These are phyloP conservation scores for Aspergillus viridinutans DNA, from an alignment of 2,329 filamentous ascomycete species.

Conservation along the genomic window DNA sequence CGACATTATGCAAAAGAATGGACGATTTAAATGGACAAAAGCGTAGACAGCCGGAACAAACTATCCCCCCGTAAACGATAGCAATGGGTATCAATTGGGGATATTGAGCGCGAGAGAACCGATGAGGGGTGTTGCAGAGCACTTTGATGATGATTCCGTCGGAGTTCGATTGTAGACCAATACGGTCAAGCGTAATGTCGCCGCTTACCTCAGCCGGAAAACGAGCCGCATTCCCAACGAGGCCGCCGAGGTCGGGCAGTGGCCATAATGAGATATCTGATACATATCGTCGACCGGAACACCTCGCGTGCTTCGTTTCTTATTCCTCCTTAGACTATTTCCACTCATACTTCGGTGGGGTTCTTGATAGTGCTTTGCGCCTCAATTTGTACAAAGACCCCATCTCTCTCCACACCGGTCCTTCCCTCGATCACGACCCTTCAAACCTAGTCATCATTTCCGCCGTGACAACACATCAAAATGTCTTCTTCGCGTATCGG, in stretches of 20 bases:
- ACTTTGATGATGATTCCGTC: constrained; percentile 3
- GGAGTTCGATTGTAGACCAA: constrained; percentile 15
- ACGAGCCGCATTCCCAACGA: constrained; percentile 14
- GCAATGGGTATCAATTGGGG: constrained; percentile 11
- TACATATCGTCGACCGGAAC: background rate
- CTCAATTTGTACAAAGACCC: background rate
- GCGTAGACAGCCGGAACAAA: constrained; percentile 6
- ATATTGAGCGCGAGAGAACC: constrained; percentile 1
- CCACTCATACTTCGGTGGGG: background rate
- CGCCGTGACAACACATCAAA: constrained; percentile 9
- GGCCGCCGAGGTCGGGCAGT: constrained; percentile 16
- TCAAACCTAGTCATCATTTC: constrained; percentile 9
- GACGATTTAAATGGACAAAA: constrained; percentile 1
- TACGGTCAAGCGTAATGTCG: constrained; percentile 22
- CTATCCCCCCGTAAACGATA: constrained; percentile 13
- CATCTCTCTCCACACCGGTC: background rate
- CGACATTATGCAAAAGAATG: constrained; percentile 60
- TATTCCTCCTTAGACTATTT: constrained; percentile 8
- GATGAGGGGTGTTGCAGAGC: constrained; percentile 1
- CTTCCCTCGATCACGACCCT: constrained; percentile 4
- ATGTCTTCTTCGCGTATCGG: constrained; percentile 56
- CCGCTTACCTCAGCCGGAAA: constrained; percentile 29
- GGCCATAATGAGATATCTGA: constrained; percentile 1
- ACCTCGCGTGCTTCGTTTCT: constrained; percentile 8
- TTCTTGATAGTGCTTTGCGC: background rate